Base-by-base conservation (phyloP, 2,329 filamentous ascomycete species). In the Trichophyton verrucosum region DNA sequence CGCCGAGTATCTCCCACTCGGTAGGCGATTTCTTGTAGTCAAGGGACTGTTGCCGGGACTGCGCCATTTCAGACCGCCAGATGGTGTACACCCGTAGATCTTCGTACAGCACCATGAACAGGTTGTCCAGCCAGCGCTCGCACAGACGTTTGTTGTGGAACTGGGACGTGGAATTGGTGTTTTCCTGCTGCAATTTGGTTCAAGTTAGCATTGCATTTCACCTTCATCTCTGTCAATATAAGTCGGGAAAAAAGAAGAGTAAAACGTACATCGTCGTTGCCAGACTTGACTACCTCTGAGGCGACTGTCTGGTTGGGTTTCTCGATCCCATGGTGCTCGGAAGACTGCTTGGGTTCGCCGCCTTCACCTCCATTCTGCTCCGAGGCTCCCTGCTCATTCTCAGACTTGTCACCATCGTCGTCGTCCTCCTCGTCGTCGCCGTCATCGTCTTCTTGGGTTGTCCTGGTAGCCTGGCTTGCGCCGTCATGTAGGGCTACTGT, bases 41-140 rank as follows among this genome's bases (percentile, higher is more conserved):
- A 74, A 96, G 86, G 64, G 92, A 88, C 73, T 97, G 92, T 60
- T 92, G 89, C 22, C 89, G 86, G 72, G 91, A 96, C 72, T 97
- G 92, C 0, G 91, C 89, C 84, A 97, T 94, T 73, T 99, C 94
- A 0, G 94, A 97, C 61, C 94, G 87, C 94, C 94, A 99, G 73
- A 99, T 99, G 11, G 94, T 99, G 78, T 99, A 99, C 53, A 99
- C 92, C 57, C 94, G 89, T 17, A 99, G 82, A 70, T 99, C 94
- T 74, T 99, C 94, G 73, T 99, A 99, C 2, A 99, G 81, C 0
- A 97, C 94, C 94, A 99, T 99, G 78, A 99, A 99, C 22, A 99
- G 81, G 69, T 95, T 97, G 75, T 99, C 94, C 1, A 99, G 82
- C 94, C 94, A 99, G 67, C 94, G 86, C 75, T 99, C 94, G 70